These are phyloP conservation scores for Fusarium mangiferae DNA, from an alignment of 2,329 filamentous ascomycete species.

Conservation along the genomic window DNA sequence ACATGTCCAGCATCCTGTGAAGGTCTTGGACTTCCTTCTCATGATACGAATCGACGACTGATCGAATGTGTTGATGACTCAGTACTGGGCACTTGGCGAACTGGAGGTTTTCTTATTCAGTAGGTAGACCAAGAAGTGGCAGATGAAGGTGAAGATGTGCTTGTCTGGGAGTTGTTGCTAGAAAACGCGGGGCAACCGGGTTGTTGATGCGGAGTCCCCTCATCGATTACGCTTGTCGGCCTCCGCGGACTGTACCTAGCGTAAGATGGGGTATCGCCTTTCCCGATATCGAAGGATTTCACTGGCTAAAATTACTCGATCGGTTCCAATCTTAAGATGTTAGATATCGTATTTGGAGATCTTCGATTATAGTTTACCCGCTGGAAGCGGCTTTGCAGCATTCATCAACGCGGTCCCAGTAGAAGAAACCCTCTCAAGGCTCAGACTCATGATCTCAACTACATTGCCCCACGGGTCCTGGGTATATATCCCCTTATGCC, in stretches of 20 bases:
- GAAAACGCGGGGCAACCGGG: background rate
- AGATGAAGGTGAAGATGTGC: no score
- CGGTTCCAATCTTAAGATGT: background rate
- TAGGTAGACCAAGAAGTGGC: no score
- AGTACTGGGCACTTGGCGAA: no score
- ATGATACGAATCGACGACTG: no score
- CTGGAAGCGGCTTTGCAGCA: background rate
- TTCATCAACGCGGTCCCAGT: background rate
- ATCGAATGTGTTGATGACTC: no score
- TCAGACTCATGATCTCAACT: background rate
- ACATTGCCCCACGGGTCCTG: background rate
- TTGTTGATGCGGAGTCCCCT: background rate
- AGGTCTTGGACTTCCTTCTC: background rate
- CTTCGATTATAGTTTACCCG: accelerated
- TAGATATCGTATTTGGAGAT: background rate
- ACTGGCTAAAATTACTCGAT: background rate
- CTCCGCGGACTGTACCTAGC: background rate
- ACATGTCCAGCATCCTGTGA: background rate
- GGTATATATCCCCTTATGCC: background rate
- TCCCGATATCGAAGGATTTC: background rate
- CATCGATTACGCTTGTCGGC: background rate
- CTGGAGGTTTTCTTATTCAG: no score
- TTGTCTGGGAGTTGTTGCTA: no score
- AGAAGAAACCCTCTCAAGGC: background rate
- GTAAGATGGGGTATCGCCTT: background rate